Base-by-base conservation (phyloP, 2,329 filamentous ascomycete genomes). In the Macrophomina pseudophaseolina region DNA sequence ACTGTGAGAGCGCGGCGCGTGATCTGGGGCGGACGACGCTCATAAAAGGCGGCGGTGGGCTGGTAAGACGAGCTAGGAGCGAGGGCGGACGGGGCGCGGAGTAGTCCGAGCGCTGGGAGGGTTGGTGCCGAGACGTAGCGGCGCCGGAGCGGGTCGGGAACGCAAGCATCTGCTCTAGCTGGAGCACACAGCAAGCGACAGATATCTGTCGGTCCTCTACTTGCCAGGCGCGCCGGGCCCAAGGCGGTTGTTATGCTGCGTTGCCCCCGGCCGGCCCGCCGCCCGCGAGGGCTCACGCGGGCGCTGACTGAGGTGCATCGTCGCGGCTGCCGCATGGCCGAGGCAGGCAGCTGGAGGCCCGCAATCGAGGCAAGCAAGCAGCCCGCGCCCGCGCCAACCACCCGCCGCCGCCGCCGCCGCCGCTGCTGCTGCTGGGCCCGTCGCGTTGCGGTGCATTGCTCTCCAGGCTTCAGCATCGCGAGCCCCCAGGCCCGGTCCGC, bases 101-200 rank as follows among this genome's bases (percentile, higher is more conserved):
- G 56, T 28, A 46, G 42, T 44, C 56, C 56, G n/a, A 46, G 56
- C 56, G 42, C 16, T 12, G 40, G 28, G 11, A 18, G 53, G 12
- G 35, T 35, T 35, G 53, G 54, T 46, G 28, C 30, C 44, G 44
- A 32, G 58, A 49, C 58, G 42, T 62, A 48, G 33, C 58, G 44
- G 58, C 30, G 42, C 58, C 58, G 58, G 58, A 23, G 58, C 58
- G 58, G 58, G 44, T 62, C 58, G 44, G 58, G 58, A 62, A 49
- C 58, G 58, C 58, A 62, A 62, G 44, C 58, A 49, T 62, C 56
- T 33, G 49, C 30, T 28, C 35, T 30, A 40, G 44, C 58, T 38
- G 11, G 58, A 16, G 16, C 16, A 14, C 42, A 1, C 16, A 49
- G 28, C 58, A 44, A 59, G 38, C 54, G 40, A 32, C 4, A 18